phyloP scores from a whole-genome alignment of 139 green algal species.

The Coelastrella sp. region DNA sequence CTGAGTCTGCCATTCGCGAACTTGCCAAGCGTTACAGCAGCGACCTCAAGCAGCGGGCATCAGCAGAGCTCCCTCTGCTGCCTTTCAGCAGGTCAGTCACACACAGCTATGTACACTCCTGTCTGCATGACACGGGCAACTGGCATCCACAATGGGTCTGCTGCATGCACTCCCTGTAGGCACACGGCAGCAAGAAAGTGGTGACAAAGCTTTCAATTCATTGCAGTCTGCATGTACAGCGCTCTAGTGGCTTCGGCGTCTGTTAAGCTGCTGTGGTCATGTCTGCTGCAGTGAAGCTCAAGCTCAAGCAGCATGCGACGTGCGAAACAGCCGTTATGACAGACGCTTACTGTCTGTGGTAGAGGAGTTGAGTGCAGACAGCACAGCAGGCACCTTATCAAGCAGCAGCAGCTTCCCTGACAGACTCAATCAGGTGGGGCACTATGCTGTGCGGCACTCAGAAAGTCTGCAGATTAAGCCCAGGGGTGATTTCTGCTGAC shows the following conservation, averaged over 20 bases:
- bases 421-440: conserved; percentile 40
- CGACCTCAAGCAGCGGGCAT: conserved; percentile 60
- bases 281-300: conserved; percentile 55
- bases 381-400: not conserved
- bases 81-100: conserved; percentile 66
- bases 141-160: too few relatives aligned
- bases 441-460: not conserved
- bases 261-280: not conserved
- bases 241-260: not conserved
- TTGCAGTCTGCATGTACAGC: not conserved
- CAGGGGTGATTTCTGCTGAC: too few relatives aligned
- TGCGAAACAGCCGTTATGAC: conserved; percentile 72
- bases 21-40: conserved; percentile 33
- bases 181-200: too few relatives aligned
- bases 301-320: conserved; percentile 75
- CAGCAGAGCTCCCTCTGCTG: conserved; percentile 65
- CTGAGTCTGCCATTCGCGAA: conserved; percentile 48
- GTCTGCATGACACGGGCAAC: too few relatives aligned
- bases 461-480: not conserved
- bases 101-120: not conserved
- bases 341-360: conserved; percentile 39
- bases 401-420: conserved; percentile 44
- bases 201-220: too few relatives aligned
- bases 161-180: too few relatives aligned
- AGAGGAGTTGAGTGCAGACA: conserved; percentile 30